Evolutionary conservation across 257 asterid species (phyloP).

Genomic region (Rauvolfia tetraphylla): DNA sequence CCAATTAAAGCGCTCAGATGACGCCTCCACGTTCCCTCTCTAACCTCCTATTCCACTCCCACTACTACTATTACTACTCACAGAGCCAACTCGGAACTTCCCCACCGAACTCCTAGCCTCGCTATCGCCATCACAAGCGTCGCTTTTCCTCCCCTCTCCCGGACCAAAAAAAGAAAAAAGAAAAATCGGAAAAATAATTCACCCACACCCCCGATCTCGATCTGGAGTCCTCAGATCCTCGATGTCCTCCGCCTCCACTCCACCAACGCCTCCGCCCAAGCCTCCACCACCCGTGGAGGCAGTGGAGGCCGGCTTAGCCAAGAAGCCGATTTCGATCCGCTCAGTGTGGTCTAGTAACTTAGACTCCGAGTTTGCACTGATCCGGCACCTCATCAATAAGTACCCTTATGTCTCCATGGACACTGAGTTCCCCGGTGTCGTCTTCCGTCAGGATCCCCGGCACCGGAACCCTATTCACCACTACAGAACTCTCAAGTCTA

Average conservation of each 20-base stretch:
- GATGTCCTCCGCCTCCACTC: slow-evolving; percentile 7
- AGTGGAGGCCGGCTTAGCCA: background rate
- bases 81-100: background rate
- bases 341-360: slow-evolving; percentile 58
- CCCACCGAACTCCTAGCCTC: slow-evolving; percentile 1
- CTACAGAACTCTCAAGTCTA: slow-evolving; percentile 53
- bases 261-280: slow-evolving; percentile 9
- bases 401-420: slow-evolving; percentile 64
- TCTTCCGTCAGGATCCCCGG: slow-evolving; percentile 40
- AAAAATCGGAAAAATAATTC: background rate
- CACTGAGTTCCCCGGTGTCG: slow-evolving; percentile 79
- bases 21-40: background rate
- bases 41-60: background rate
- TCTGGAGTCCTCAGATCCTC: slow-evolving; percentile 15
- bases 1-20: slow-evolving; percentile 7
- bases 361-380: slow-evolving; percentile 45
- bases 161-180: background rate
- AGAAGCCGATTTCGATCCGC: slow-evolving; percentile 37
- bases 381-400: slow-evolving; percentile 39
- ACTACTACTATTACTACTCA: background rate
- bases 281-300: background rate
- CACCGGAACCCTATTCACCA: slow-evolving; percentile 41
- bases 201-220: slow-evolving; percentile 5
- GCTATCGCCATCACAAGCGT: background rate
- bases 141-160: background rate